A percentile compares a stretch with the other conserved stretches of the same genome.
These are phyloP conservation scores for Suillus hirtellus DNA, from an alignment of 768 basidiomycete species.

Conservation along the genomic window DNA sequence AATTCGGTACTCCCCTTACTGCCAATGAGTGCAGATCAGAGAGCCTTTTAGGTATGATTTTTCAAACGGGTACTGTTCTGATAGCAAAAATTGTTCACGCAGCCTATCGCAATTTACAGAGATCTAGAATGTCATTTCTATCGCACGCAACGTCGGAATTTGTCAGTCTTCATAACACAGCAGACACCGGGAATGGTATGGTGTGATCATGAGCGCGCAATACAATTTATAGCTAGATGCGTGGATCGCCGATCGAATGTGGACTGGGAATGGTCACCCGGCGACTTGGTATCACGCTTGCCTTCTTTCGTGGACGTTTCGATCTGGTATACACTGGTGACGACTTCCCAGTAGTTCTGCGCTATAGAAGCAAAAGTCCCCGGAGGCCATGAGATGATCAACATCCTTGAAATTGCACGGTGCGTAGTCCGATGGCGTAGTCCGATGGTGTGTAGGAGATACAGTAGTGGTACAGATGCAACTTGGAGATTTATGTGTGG, in stretches of 20 bases:
- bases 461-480: constrained; percentile 5
- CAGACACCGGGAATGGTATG: neutral
- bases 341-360: neutral
- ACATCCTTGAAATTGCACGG: neutral
- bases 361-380: neutral
- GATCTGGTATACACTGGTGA: neutral
- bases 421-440: neutral
- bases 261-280: neutral
- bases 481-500: neutral
- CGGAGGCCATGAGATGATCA: neutral
- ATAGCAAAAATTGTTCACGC: constrained; percentile 8
- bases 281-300: neutral
- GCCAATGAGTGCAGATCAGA: neutral
- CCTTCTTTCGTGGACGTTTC: neutral
- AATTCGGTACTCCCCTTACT: neutral
- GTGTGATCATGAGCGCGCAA: neutral
- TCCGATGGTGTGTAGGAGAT: neutral
- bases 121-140: neutral
- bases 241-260: neutral
- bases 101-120: constrained; percentile 4
- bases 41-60: neutral
- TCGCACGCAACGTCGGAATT: neutral
- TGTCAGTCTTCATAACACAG: neutral
- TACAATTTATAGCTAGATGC: neutral
- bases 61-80: constrained; percentile 5